Evolutionary conservation across 2,329 filamentous ascomycete species (phyloP).

Genomic region (Venturia pyrina): DNA sequence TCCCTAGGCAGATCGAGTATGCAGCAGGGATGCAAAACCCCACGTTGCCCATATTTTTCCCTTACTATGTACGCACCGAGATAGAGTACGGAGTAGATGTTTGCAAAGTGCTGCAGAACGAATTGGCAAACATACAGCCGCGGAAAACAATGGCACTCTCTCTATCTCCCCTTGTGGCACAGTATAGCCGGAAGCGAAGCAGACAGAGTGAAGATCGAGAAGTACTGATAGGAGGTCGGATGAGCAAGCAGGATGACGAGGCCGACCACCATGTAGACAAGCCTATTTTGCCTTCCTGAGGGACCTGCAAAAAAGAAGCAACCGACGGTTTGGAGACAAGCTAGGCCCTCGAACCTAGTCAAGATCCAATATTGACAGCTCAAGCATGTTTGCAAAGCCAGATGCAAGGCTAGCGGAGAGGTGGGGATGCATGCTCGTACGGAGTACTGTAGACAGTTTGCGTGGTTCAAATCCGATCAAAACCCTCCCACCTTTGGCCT

Average conservation of each 20-base stretch:
- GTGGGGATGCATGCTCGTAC: not conserved
- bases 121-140: not conserved
- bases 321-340: not conserved
- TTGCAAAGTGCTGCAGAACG: not conserved
- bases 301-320: not conserved
- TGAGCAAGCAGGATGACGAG: not conserved
- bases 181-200: no score
- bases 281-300: no score
- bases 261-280: no score
- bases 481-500: not conserved
- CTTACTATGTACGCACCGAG: not conserved
- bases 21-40: conserved; percentile 2
- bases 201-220: not conserved
- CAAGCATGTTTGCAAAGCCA: not conserved
- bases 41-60: not conserved
- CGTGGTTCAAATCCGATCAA: not conserved
- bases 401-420: conserved; percentile 1
- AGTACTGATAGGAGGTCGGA: no score
- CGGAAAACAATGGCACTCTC: not conserved
- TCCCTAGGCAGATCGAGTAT: not conserved
- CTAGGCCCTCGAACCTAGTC: not conserved
- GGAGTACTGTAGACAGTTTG: not conserved
- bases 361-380: not conserved
- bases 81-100: not conserved
- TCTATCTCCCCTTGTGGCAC: no score